Conservation (phyloP, 2,329 filamentous ascomycete genomes). For the Aspergillus bombycis region DNA sequence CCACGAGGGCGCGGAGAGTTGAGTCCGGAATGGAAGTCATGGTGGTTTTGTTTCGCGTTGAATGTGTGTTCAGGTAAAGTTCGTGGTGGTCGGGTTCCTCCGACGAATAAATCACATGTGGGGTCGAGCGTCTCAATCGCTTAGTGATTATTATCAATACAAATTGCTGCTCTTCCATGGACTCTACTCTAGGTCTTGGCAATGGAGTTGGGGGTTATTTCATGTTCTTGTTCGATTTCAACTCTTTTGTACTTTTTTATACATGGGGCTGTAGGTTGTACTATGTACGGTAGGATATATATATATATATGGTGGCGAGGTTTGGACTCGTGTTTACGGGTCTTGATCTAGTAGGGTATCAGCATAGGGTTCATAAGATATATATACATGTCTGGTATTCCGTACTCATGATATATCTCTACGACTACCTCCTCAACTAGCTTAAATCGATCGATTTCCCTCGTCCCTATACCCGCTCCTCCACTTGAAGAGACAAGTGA, state of each 20-base stretch:
- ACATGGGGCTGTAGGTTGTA: neutral
- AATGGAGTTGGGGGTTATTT: neutral
- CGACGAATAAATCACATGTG: neutral
- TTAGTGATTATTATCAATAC: neutral
- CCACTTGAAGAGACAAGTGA: too few species aligned
- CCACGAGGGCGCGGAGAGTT: conserved; percentile 13
- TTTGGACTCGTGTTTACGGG: neutral
- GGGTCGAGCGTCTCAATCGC: neutral
- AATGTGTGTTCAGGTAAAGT: neutral
- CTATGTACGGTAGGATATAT: neutral
- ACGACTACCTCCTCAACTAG: too few species aligned
- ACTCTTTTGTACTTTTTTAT: neutral
- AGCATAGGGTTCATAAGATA: neutral
- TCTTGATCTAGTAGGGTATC: neutral
- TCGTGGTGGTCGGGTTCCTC: neutral
- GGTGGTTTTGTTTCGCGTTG: neutral
- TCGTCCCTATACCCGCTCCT: too few species aligned
- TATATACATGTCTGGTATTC: too few species aligned
- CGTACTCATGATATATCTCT: too few species aligned
- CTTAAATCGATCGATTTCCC: too few species aligned
- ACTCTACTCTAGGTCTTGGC: neutral
- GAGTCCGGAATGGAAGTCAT: conserved; percentile 13
- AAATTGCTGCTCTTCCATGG: neutral
- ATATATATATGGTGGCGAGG: neutral
- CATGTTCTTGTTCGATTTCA: neutral